These are phyloP conservation scores for Asparagopsis taxiformis DNA, from an alignment of 31 red algal species.

Conservation along the genomic window DNA sequence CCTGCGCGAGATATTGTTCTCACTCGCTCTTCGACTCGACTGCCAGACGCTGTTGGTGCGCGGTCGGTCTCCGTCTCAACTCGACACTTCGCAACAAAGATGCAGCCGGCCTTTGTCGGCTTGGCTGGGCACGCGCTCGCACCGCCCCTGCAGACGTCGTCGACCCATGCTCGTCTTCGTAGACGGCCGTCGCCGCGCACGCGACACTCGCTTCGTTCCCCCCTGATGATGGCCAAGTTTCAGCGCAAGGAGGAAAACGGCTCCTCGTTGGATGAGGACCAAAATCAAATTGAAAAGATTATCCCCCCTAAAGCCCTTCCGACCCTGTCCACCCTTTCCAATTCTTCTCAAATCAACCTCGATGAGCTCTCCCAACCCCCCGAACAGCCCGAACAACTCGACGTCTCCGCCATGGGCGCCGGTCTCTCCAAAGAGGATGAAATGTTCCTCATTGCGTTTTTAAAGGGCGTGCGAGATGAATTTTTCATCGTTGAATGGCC, in stretches of 20 bases:
- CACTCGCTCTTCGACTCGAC: too few relatives aligned
- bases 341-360: neutral
- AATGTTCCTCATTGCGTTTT: constrained; percentile 20
- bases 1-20: too few relatives aligned
- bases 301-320: constrained; percentile 38
- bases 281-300: constrained; percentile 36
- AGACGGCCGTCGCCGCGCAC: constrained; percentile 2
- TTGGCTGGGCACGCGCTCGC: too few relatives aligned
- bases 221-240: constrained; percentile 55
- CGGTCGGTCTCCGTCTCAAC: too few relatives aligned
- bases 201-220: neutral
- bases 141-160: neutral
- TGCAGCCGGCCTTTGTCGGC: too few relatives aligned
- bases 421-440: constrained; percentile 34
- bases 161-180: neutral
- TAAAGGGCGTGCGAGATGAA: constrained; percentile 31
- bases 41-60: too few relatives aligned
- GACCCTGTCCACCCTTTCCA: constrained; percentile 47
- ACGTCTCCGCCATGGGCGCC: constrained; percentile 39
- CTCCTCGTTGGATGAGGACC: constrained; percentile 14
- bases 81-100: too few relatives aligned
- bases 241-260: constrained; percentile 29
- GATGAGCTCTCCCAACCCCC: neutral
- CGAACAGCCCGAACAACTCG: constrained; percentile 23
- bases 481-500: constrained; percentile 61